Percentiles rank a stretch among this genome's conserved stretches.
Evolutionary conservation across 2,329 filamentous ascomycete genomes (phyloP).

Genomic region (Alternaria arbusti): DNA sequence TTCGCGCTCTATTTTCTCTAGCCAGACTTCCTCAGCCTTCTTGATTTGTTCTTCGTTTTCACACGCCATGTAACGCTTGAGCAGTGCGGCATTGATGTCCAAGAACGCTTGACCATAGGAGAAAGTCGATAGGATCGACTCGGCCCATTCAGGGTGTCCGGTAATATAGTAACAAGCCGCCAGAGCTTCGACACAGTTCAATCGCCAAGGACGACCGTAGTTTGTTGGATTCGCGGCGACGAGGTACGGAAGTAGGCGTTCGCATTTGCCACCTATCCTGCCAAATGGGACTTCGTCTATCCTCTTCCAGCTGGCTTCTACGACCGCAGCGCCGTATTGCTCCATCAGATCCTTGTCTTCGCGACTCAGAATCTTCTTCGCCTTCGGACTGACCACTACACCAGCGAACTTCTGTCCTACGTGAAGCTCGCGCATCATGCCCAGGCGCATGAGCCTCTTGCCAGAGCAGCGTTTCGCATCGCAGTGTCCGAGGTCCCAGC

Average conservation of each 20-base stretch:
- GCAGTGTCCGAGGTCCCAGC: constrained; percentile 98
- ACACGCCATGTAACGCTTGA: constrained; percentile 86
- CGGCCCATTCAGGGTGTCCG: constrained; percentile 88
- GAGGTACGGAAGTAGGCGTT: constrained; percentile 83
- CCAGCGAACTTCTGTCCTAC: constrained; percentile 91
- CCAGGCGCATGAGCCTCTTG: constrained; percentile 89
- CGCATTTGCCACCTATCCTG: constrained; percentile 91
- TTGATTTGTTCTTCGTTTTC: constrained; percentile 82
- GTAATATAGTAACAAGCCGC: constrained; percentile 94
- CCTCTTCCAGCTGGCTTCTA: constrained; percentile 96
- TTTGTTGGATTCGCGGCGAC: constrained; percentile 97
- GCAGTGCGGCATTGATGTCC: constrained; percentile 82
- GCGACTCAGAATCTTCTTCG: constrained; percentile 81
- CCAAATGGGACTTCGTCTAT: constrained; percentile 89
- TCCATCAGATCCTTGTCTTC: constrained; percentile 83
- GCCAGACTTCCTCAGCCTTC: constrained; percentile 83
- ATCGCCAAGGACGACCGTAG: constrained; percentile 91
- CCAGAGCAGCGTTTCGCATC: constrained; percentile 96
- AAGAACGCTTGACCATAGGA: constrained; percentile 88
- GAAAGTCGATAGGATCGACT: constrained; percentile 81
- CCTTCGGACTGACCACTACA: constrained; percentile 94
- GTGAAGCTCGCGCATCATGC: constrained; percentile 90
- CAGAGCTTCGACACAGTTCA: constrained; percentile 95
- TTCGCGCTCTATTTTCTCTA: constrained; percentile 87
- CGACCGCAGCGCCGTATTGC: constrained; percentile 89